A percentile compares a stretch with the other conserved stretches of the same genome.
Conservation (phyloP, 768 basidiomycete species). For the Lenzites betulinus region DNA sequence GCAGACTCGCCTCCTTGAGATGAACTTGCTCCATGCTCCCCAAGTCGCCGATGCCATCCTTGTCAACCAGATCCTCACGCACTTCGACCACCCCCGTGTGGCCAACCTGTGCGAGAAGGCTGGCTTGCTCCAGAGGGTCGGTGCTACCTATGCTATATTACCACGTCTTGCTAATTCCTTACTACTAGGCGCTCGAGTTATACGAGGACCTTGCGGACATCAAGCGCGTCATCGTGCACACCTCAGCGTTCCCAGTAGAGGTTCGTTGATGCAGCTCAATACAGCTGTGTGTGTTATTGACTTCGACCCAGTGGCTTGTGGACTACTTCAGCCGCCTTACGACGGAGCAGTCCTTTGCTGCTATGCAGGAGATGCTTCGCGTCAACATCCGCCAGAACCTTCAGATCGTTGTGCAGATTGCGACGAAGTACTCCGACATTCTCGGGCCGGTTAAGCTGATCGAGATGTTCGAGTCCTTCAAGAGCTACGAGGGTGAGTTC, state of each 20-base stretch:
- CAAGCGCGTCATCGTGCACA: constrained; percentile 96
- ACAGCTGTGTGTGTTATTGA: not conserved
- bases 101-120: constrained; percentile 99
- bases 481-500: constrained; percentile 77
- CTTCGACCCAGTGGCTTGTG: constrained; percentile 78
- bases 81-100: constrained; percentile 95
- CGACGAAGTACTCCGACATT: constrained; percentile 98
- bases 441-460: constrained; percentile 96
- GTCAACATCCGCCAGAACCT: constrained; percentile 98
- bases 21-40: constrained; percentile 96
- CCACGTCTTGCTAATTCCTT: constrained; percentile 14
- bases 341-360: constrained; percentile 95
- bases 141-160: constrained; percentile 25
- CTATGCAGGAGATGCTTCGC: constrained; percentile 95
- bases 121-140: constrained; percentile 87
- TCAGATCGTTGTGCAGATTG: constrained; percentile 94
- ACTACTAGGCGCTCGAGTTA: constrained; percentile 89
- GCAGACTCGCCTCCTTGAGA: constrained; percentile 95
- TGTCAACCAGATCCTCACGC: constrained; percentile 97
- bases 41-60: constrained; percentile 99
- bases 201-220: constrained; percentile 99
- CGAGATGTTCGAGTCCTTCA: constrained; percentile 98
- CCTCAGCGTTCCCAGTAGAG: constrained; percentile 79
- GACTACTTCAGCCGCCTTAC: constrained; percentile 96
- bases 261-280: constrained; percentile 44